A percentile compares a stretch with the other conserved stretches of the same genome.
Evolutionary conservation across 495 filamentous ascomycete species (phyloP).

Genomic region (Penicillium atrosanguineum): DNA sequence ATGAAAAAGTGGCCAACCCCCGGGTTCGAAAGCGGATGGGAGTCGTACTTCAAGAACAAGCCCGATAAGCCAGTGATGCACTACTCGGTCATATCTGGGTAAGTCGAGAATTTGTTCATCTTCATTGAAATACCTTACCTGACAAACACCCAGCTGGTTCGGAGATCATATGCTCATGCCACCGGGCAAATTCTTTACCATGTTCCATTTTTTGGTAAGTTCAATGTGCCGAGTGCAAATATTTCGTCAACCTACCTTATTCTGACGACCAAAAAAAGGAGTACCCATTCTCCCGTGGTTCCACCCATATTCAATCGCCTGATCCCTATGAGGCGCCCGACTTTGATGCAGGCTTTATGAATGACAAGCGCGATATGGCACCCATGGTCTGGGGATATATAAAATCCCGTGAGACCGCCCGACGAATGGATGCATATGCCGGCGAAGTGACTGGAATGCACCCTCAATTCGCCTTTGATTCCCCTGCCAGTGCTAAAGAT

Average conservation of each 20-base stretch:
- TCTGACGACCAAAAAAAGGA: constrained; percentile 28
- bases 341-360: constrained; percentile 86
- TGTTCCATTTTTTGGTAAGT: constrained; percentile 75
- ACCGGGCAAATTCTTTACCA: constrained; percentile 78
- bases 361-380: constrained; percentile 77
- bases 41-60: constrained; percentile 81
- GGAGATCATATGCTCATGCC: constrained; percentile 73
- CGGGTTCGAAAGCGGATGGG: constrained; percentile 67
- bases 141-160: constrained; percentile 27
- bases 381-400: constrained; percentile 87
- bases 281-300: constrained; percentile 78
- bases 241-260: too few species aligned
- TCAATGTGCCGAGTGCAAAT: too few species aligned
- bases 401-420: constrained; percentile 78
- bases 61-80: constrained; percentile 88
- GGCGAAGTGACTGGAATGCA: constrained; percentile 71
- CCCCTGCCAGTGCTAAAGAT: constrained; percentile 64
- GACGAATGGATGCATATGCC: constrained; percentile 73
- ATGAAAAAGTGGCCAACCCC: constrained; percentile 65
- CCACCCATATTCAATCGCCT: constrained; percentile 65
- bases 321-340: constrained; percentile 73
- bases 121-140: constrained; percentile 5
- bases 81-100: constrained; percentile 65
- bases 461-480: constrained; percentile 63
- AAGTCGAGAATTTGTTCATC: constrained; percentile 16